Base-by-base conservation (phyloP, 148 eudicot genomes). In the Rhododendron vialii region DNA sequence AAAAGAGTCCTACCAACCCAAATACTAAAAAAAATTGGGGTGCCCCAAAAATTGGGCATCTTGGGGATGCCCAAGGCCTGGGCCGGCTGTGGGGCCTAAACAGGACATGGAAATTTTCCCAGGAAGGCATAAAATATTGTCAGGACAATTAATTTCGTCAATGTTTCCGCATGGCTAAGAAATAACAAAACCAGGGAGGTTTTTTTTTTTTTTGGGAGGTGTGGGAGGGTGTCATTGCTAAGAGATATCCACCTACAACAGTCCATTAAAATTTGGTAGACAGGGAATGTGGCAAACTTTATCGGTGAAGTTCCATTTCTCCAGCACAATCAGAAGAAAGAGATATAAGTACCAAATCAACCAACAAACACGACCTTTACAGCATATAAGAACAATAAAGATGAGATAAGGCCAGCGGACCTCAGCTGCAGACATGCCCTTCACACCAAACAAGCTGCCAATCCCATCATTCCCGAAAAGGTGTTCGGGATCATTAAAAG, bases 381-480 rank as follows among this genome's bases (percentile, higher is more conserved):
- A 55, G 33, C 5, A 41, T 36, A 59, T 11, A 73, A 43, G 80
- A 55, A 28, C 18, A 36, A 81, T 24, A 45, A 86, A 63, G 38
- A 50, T n/a, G 57, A 45, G 26, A 33, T 74, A 50, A 84, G 81
- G 71, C 7, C 17, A 83, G 67, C 80, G 26, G 80, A 92, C 90
- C 92, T 92, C 90, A 71, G 89, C 91, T 55, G 75, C 65, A 69
- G 90, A 75, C 75, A 86, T 82, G 12, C 87, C 89, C 50, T 88
- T 87, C 50, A 57, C 87, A 65, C 89, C 90, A 86, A 92, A 92
- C 75, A 90, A 53, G 73, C 89, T 89, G 78, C 84, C 91, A 75
- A 91, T 87, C 24, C 90, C 93, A 61, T 89, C 90, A 86, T 87
- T 81, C n/a, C 90, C 89, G 45, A 92, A 91, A 78, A 89, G 90